Percentiles rank a stretch among this genome's conserved stretches.
These are phyloP conservation scores for Cyclotella choctawhatcheeana DNA, from an alignment of 108 stramenopile genomes.

Conservation along the genomic window DNA sequence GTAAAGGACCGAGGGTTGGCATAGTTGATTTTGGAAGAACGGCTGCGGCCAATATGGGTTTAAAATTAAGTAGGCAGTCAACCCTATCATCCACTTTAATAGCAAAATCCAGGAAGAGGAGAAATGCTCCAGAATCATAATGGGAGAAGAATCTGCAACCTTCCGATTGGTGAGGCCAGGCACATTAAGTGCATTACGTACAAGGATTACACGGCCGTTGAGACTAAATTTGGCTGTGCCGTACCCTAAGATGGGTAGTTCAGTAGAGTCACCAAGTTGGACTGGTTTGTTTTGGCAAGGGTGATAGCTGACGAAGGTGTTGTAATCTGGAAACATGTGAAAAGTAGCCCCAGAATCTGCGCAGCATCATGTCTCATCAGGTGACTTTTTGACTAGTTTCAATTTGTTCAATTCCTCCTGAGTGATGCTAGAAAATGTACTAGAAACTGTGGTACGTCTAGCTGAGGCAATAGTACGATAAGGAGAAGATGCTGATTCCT, in stretches of 20 bases:
- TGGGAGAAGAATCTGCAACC: not conserved
- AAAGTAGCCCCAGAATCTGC: not conserved
- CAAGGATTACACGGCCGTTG: not conserved
- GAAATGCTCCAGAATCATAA: not conserved
- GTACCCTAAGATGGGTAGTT: not conserved
- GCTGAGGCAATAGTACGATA: too few species aligned
- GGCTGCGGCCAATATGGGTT: not conserved
- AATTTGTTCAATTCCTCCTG: too few species aligned
- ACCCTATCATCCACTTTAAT: not conserved
- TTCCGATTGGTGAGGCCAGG: not conserved
- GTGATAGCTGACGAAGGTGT: not conserved
- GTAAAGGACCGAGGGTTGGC: not conserved
- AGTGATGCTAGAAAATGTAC: too few species aligned
- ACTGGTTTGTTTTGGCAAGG: not conserved
- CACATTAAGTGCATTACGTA: not conserved
- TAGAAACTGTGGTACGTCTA: too few species aligned
- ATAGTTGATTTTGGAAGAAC: not conserved
- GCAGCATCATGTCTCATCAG: not conserved
- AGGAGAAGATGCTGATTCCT: too few species aligned
- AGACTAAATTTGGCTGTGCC: not conserved
- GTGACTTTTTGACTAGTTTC: too few species aligned
- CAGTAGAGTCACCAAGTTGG: not conserved
- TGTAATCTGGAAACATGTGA: slow-evolving; percentile 1
- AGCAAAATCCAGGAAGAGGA: not conserved
- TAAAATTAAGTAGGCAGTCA: slow-evolving; percentile 6